Percentiles rank a stretch among this genome's conserved stretches.
Evolutionary conservation across 768 basidiomycete species (phyloP).

Genomic region (Amanita jacksonii): DNA sequence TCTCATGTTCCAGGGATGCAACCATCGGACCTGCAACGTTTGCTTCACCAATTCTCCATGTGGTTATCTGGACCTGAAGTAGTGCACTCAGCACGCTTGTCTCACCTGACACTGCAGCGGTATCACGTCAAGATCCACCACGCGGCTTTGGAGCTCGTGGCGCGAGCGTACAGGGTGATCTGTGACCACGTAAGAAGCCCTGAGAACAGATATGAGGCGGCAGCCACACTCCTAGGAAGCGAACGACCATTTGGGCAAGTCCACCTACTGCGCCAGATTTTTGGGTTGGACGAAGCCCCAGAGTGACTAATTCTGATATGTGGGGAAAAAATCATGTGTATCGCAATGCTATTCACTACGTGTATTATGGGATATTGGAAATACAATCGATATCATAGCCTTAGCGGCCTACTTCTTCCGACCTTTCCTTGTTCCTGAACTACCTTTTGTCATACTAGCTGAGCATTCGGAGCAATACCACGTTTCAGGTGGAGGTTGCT

Average conservation of each 20-base stretch:
- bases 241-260: constrained; percentile 80
- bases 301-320: neutral
- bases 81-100: constrained; percentile 70
- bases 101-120: constrained; percentile 57
- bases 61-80: constrained; percentile 84
- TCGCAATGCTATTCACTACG: too few relatives aligned
- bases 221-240: constrained; percentile 70
- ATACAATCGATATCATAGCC: neutral
- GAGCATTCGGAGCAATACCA: constrained; percentile 49
- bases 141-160: constrained; percentile 60
- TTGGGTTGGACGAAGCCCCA: constrained; percentile 49
- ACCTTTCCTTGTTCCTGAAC: constrained; percentile 16
- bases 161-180: constrained; percentile 56
- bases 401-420: constrained; percentile 13
- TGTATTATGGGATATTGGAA: constrained; percentile 26
- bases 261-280: constrained; percentile 65
- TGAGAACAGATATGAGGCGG: constrained; percentile 86
- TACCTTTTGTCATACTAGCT: constrained; percentile 20
- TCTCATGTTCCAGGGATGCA: constrained; percentile 64
- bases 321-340: too few relatives aligned
- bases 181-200: constrained; percentile 71
- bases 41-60: constrained; percentile 62
- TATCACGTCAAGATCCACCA: constrained; percentile 69
- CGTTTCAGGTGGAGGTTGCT: constrained; percentile 35
- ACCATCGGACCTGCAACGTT: constrained; percentile 47